Evolutionary conservation across 495 filamentous ascomycete species (phyloP), one percentile per base, ranked within the genome.

Genomic region (Penicillium pancosmium): DNA sequence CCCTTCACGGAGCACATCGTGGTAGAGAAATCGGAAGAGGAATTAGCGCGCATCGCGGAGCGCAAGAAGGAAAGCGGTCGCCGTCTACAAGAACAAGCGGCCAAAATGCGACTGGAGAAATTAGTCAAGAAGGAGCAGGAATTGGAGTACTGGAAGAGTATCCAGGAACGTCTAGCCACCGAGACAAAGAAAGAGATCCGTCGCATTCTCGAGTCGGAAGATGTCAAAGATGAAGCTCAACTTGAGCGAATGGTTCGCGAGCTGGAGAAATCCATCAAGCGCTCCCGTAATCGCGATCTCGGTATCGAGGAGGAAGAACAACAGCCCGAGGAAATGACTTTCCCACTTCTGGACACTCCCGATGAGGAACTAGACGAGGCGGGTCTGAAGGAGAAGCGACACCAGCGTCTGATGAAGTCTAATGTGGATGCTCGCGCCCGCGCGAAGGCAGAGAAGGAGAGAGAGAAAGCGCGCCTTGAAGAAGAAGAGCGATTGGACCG

Each of bases 51-150:
- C 12, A 90, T 93, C 56, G 92, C 92, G 13, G 94, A 98, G 75
- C 85, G 91, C 67, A 89, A 93, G 66, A 93, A 93, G 66, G 94
- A 98, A 73, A 92, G 91, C 64, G 94, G 94, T 1, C 83, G 93
- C 51, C 80, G 95, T 34, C 72, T 98, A 18, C 94, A 98, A 68
- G 94, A 97, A 65, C 94, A 98, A 68, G 95, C 94, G 0, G 93
- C 94, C 3, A 97, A 95, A 70, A 96, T 96, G 89, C 84, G 94
- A 16, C 74, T 98, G 5, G 95, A 98, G 46, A 92, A 95, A 72
- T 78, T 98, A 21, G 90, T 97, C 67, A 89, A 89, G 65, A 98
- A 97, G 73, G 94, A 98, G 73, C 86, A 96, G 69, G 93, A 98
- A 65, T 75, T 98, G 13, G 93, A 96, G 56, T 97, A 95, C 70